Conservation (phyloP, 2,329 filamentous ascomycete genomes). For the Bipolaris oryzae region DNA sequence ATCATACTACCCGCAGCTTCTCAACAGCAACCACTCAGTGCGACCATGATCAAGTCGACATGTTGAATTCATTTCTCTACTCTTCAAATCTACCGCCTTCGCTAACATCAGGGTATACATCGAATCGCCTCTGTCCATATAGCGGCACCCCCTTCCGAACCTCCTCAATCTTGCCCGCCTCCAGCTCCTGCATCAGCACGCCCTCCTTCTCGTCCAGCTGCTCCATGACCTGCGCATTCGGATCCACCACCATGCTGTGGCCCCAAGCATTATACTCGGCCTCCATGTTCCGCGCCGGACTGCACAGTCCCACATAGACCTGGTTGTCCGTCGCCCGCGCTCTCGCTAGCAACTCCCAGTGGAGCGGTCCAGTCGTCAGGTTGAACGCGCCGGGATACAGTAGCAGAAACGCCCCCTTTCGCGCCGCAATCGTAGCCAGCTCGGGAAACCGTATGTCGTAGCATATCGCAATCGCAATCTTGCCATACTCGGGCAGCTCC, state of each 20-base stretch:
- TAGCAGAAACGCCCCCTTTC: constrained; percentile 84
- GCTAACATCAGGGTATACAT: constrained; percentile 92
- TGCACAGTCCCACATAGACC: constrained; percentile 90
- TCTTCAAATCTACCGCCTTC: constrained; percentile 58
- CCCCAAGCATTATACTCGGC: constrained; percentile 90
- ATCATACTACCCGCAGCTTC: no score
- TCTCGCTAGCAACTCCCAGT: constrained; percentile 85
- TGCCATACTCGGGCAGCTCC: constrained; percentile 86
- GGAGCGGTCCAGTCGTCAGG: constrained; percentile 85
- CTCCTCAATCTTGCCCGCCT: constrained; percentile 50
- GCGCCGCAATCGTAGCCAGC: constrained; percentile 84
- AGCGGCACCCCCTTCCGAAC: constrained; percentile 76
- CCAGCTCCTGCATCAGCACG: constrained; percentile 68
- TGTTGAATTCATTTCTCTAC: constrained; percentile 8
- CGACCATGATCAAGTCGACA: no score
- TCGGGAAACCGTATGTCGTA: constrained; percentile 98
- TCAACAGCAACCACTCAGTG: no score
- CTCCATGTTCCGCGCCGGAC: constrained; percentile 78
- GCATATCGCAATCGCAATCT: constrained; percentile 88
- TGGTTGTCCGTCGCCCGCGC: constrained; percentile 93
- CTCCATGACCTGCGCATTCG: constrained; percentile 79
- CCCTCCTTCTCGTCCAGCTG: constrained; percentile 80
- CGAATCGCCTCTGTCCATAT: constrained; percentile 83
- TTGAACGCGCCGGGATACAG: constrained; percentile 98
- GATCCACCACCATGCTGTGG: constrained; percentile 86